These are phyloP conservation scores for Blastobotrys serpentis DNA, from an alignment of 1,139 yeast genomes.

Conservation along the genomic window DNA sequence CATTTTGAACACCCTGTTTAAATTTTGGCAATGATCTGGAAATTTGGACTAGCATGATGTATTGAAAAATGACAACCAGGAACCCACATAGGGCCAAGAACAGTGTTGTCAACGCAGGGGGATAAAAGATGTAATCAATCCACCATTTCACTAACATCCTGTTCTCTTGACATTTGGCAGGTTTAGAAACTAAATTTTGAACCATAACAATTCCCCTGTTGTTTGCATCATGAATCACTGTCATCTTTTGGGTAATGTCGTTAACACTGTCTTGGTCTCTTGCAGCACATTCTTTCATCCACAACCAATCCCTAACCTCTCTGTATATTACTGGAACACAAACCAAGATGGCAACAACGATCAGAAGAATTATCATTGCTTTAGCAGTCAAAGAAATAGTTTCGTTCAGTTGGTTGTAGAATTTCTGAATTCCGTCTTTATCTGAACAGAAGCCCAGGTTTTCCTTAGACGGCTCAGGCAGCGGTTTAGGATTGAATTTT, in stretches of 20 bases:
- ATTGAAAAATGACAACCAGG: slow-evolving; percentile 45
- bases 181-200: slow-evolving; percentile 19
- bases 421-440: slow-evolving; percentile 17
- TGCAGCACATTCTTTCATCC: slow-evolving; percentile 35
- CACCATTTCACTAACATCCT: slow-evolving; percentile 35
- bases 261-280: slow-evolving; percentile 1
- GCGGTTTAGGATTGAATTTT: slow-evolving; percentile 15
- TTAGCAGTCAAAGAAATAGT: slow-evolving; percentile 40
- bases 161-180: slow-evolving; percentile 7
- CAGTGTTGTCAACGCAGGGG: slow-evolving; percentile 39
- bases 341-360: slow-evolving; percentile 41
- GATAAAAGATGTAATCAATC: slow-evolving; percentile 34
- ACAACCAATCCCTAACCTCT: slow-evolving; percentile 54
- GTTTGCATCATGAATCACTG: slow-evolving; percentile 19
- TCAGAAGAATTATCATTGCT: slow-evolving; percentile 44
- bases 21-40: slow-evolving; percentile 24
- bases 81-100: slow-evolving; percentile 46
- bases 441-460: slow-evolving; percentile 17
- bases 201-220: slow-evolving; percentile 19
- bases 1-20: slow-evolving; percentile 17
- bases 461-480: slow-evolving; percentile 21
- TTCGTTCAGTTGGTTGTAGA: slow-evolving; percentile 19
- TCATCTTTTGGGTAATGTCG: slow-evolving; percentile 14
- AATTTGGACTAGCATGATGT: slow-evolving; percentile 37
- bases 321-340: slow-evolving; percentile 46